Evolutionary conservation across 495 filamentous ascomycete species (phyloP).

Genomic region (Trypethelium eluteriae): DNA sequence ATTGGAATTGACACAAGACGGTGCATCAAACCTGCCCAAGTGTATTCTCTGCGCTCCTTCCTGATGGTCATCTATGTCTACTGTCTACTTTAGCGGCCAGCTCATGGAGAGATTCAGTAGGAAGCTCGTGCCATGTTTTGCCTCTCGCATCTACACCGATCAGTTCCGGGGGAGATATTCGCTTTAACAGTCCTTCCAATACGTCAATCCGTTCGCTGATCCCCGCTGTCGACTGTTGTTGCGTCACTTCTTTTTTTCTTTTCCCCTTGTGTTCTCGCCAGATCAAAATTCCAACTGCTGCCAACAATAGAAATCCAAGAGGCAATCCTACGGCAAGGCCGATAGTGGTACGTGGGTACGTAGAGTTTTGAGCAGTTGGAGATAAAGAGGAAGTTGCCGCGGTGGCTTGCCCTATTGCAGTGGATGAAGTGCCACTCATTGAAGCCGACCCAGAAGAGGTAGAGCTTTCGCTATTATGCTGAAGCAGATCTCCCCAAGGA

Average conservation of each 20-base stretch:
- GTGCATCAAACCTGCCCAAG: neutral
- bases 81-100: neutral
- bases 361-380: neutral
- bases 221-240: neutral
- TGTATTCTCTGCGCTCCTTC: neutral
- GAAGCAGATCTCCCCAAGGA: neutral
- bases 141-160: neutral
- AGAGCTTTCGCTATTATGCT: neutral
- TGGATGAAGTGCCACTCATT: neutral
- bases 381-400: neutral
- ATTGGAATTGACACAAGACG: neutral
- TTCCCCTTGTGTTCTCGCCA: conserved; percentile 6
- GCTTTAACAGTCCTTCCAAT: conserved; percentile 1
- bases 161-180: neutral
- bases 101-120: neutral
- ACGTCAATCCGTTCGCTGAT: neutral
- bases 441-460: neutral
- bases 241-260: neutral
- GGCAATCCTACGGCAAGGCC: neutral
- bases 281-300: neutral
- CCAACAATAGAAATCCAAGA: neutral
- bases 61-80: neutral
- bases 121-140: conserved; percentile 3
- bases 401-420: neutral
- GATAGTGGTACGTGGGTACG: neutral